Evolutionary conservation across 1,284 basidiomycete genomes (phyloP).

Genomic region (Ganoderma multipileum): DNA sequence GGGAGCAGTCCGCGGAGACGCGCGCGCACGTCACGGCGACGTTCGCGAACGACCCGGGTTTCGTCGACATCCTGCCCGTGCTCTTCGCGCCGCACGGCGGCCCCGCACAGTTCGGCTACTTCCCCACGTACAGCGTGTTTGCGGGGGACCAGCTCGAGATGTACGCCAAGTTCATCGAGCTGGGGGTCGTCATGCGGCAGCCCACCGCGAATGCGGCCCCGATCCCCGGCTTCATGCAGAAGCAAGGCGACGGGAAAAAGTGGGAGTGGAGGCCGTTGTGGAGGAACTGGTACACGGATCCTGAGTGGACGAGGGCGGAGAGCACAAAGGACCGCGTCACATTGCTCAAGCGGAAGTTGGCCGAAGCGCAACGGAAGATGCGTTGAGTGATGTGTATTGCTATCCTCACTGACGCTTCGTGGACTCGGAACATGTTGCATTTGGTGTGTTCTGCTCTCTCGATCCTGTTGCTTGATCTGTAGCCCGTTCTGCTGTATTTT

Average conservation of each 20-base stretch:
- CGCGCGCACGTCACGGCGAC: constrained; percentile 6
- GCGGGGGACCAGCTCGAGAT: constrained; percentile 5
- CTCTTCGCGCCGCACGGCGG: constrained; percentile 7
- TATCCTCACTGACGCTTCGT: neutral
- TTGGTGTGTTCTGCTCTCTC: neutral
- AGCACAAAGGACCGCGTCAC: neutral
- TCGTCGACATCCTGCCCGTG: constrained; percentile 16
- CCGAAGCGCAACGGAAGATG: neutral
- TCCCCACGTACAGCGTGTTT: constrained; percentile 5
- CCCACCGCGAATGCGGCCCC: neutral
- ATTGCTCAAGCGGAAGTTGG: constrained; percentile 8
- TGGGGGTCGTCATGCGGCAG: constrained; percentile 11
- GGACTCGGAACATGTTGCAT: neutral
- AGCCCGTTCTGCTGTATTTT: neutral
- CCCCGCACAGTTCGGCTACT: constrained; percentile 13
- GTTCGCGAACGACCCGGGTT: constrained; percentile 5
- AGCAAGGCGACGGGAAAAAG: constrained; percentile 9
- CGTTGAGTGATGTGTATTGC: neutral
- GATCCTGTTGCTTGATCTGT: neutral
- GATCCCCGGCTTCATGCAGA: constrained; percentile 8
- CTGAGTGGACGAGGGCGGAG: constrained; percentile 5
- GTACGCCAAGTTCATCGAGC: constrained; percentile 14
- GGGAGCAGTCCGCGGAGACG: constrained; percentile 8
- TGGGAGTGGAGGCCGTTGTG: constrained; percentile 17
- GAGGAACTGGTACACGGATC: constrained; percentile 4